A percentile compares a stretch with the other conserved stretches of the same genome.
Evolutionary conservation across 78 protist genomes (phyloP).

Genomic region (Trichosphaerium sp.): DNA sequence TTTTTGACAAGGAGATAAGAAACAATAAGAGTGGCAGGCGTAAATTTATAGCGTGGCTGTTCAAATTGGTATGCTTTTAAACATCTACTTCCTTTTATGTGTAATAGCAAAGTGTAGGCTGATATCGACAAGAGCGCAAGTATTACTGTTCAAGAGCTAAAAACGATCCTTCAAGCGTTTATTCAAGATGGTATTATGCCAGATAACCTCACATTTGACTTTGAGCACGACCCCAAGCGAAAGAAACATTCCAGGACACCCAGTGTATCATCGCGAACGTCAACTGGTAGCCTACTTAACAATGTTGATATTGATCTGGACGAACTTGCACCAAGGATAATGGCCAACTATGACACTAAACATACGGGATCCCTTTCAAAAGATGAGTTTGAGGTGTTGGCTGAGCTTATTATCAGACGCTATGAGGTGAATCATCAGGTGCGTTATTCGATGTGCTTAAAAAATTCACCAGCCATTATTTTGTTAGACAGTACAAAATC

Average conservation of each 20-base stretch:
- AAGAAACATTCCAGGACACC: background rate
- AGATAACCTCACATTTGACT: background rate
- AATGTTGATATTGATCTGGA: background rate
- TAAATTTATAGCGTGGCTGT: no score
- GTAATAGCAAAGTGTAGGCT: no score
- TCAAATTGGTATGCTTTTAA: no score
- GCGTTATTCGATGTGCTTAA: background rate
- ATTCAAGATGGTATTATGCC: background rate
- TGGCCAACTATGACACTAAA: background rate
- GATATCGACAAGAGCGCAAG: background rate
- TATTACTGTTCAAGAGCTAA: background rate
- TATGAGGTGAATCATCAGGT: background rate
- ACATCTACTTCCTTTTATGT: no score
- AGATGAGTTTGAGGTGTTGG: background rate
- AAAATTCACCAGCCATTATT: background rate
- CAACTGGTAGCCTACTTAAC: background rate
- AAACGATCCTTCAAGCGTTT: background rate
- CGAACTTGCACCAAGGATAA: background rate
- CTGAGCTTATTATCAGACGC: background rate
- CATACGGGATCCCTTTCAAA: background rate
- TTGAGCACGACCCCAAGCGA: background rate
- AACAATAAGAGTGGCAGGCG: no score
- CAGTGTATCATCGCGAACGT: background rate
- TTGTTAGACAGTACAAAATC: background rate
- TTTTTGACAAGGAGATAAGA: no score